Conservation (phyloP, 345 rosid species). For the Citrus maxima region DNA sequence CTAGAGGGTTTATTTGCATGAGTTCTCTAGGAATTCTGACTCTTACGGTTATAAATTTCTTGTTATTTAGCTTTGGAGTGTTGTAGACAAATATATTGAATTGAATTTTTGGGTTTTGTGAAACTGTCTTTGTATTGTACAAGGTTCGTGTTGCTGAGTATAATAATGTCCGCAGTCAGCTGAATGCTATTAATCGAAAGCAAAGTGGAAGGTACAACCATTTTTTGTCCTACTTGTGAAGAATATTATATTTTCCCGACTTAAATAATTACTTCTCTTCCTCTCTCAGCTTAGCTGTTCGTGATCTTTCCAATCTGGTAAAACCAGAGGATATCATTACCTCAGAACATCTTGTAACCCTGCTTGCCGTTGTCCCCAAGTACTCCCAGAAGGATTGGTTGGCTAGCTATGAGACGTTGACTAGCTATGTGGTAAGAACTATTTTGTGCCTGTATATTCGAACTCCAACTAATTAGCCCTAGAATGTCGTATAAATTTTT, state of each 20-base stretch:
- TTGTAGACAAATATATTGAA: neutral
- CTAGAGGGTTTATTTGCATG: neutral
- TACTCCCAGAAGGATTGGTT: conserved; percentile 99
- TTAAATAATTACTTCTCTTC: conserved; percentile 20
- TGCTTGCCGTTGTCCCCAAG: conserved; percentile 83
- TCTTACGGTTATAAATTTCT: neutral
- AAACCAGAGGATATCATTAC: conserved; percentile 80
- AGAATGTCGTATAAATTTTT: neutral
- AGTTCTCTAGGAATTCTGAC: neutral
- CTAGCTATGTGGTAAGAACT: conserved; percentile 80
- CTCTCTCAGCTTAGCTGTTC: conserved; percentile 90
- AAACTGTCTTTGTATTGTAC: conserved; percentile 16
- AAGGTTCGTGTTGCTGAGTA: conserved; percentile 97
- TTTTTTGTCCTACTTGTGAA: neutral
- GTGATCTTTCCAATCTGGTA: conserved; percentile 92
- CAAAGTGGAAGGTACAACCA: conserved; percentile 86
- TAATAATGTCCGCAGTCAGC: conserved; percentile 91
- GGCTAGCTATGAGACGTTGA: conserved; percentile 86
- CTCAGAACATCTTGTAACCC: conserved; percentile 86
- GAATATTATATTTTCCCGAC: neutral
- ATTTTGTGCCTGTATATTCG: neutral
- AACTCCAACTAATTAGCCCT: neutral
- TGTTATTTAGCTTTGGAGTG: neutral
- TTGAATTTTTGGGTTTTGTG: conserved; percentile 9
- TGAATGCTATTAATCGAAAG: conserved; percentile 90